Conservation (phyloP, 2,329 filamentous ascomycete species). For the Aspergillus luchuensis region DNA sequence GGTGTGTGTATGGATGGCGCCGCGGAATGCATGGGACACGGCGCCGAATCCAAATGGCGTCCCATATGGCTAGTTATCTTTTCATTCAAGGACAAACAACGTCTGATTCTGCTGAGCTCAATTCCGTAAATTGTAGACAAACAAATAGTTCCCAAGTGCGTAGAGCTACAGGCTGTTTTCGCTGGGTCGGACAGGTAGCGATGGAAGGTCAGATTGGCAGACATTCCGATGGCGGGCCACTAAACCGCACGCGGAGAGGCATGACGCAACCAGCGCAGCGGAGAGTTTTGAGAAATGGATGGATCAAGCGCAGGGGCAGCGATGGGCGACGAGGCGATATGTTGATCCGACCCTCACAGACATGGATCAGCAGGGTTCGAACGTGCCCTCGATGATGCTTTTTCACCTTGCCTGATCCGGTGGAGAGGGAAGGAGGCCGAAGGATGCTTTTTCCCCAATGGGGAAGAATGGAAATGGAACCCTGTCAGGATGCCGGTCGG, state of each 20-base stretch:
- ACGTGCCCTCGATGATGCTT: background rate
- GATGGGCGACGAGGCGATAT: background rate
- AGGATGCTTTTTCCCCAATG: background rate
- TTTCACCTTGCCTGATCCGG: conserved; percentile 13
- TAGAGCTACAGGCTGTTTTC: background rate
- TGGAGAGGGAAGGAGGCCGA: background rate
- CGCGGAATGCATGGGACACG: background rate
- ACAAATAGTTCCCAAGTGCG: background rate
- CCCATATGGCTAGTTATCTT: background rate
- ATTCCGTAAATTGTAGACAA: background rate
- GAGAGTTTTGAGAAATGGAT: background rate
- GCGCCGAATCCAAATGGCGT: background rate
- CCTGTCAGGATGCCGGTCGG: background rate
- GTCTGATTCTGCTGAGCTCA: background rate
- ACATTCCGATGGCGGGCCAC: conserved; percentile 14
- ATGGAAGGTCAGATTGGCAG: background rate
- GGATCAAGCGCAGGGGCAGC: background rate
- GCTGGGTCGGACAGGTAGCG: background rate
- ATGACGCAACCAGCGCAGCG: conserved; percentile 16
- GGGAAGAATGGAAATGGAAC: conserved; percentile 2
- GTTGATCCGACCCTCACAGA: background rate
- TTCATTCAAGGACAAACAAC: background rate
- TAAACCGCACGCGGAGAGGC: conserved; percentile 14
- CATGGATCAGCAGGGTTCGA: conserved; percentile 1
- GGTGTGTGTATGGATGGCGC: background rate